phyloP scores from a whole-genome alignment of 2,329 filamentous ascomycete genomes.

The Fusarium sp. region DNA sequence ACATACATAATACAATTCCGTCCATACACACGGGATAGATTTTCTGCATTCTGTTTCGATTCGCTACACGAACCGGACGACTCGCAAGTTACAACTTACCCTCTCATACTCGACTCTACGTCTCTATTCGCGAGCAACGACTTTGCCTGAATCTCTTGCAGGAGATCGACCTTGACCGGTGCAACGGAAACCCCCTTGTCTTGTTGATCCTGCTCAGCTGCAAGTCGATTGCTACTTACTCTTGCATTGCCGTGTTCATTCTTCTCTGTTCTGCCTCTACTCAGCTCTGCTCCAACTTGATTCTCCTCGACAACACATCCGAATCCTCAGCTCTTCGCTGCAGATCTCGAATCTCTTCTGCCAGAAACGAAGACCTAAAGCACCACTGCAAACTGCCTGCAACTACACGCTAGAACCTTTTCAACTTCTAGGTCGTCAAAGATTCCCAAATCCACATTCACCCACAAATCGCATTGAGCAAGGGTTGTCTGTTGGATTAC shows the following conservation, averaged over 20 bases:
- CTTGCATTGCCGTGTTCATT: neutral
- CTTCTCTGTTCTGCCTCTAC: constrained; percentile 8
- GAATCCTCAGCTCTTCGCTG: constrained; percentile 21
- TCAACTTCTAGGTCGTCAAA: constrained; percentile 32
- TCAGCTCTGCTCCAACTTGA: constrained; percentile 15
- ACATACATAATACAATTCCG: constrained; percentile 15
- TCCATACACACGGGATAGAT: constrained; percentile 27
- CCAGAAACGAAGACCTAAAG: constrained; percentile 28
- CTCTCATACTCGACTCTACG: constrained; percentile 28
- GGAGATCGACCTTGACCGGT: constrained; percentile 44
- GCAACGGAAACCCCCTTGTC: constrained; percentile 32
- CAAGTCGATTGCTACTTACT: constrained; percentile 16
- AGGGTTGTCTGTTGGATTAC: constrained; percentile 40
- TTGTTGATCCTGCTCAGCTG: constrained; percentile 18
- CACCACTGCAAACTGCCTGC: neutral
- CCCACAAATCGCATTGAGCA: constrained; percentile 44
- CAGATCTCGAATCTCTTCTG: constrained; percentile 1
- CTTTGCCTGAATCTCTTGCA: constrained; percentile 33
- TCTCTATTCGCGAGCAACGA: constrained; percentile 27
- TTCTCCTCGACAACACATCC: constrained; percentile 4
- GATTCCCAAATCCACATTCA: constrained; percentile 45
- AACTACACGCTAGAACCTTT: constrained; percentile 40
- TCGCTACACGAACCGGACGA: constrained; percentile 42
- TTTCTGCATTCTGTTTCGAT: constrained; percentile 19
- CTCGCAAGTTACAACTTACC: constrained; percentile 28